Evolutionary conservation across 805 yeast species (phyloP), one percentile per base, ranked within the genome.

Genomic region (Cyberlindnera galapagoensis): DNA sequence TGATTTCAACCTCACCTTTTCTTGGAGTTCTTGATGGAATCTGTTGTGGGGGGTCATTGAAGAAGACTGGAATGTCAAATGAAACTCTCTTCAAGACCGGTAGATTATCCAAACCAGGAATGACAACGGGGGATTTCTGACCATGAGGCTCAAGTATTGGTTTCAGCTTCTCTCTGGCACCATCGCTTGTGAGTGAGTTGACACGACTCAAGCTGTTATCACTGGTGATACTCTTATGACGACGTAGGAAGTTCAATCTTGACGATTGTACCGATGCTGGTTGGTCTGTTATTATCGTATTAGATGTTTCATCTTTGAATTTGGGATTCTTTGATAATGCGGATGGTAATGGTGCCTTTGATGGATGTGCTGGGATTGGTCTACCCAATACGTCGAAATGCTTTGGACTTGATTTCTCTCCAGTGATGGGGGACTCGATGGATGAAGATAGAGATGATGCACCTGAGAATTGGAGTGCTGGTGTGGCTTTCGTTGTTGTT

Each of bases 41-140:
- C 52, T 87, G 95, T 49, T 88, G 97, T 1, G 95, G 95, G 1
- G 97, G 97, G 54, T 88, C 96, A 40, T 71, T 70, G 21, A 70
- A 72, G 48, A 85, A 76, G 11, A 84, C 80, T 21, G 81, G 81
- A 5, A 81, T 65, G 3, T 87, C 85, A 60, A 88, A 88, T 0
- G 80, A 68, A 5, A 86, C 94, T 43, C 84, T 67, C 40, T 73
- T 71, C 51, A 84, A 39, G 6, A 54, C 49, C 31, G 58, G 58
- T 1, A 64, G 26, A 21, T 70, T 35, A 28, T 62, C 68, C 27
- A 65, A 39, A 0, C 72, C 72, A 3, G 72, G 72, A 9, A 55
- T 53, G 18, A 38, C 31, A 5, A 36, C 34, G 7, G 40, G 51
- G 22, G 18, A 48, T 44, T 46, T 34, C 24, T 13, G 20, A 3